These are phyloP conservation scores for Schwanniomyces pseudopolymorphus DNA, from an alignment of 805 yeast genomes.

Conservation along the genomic window DNA sequence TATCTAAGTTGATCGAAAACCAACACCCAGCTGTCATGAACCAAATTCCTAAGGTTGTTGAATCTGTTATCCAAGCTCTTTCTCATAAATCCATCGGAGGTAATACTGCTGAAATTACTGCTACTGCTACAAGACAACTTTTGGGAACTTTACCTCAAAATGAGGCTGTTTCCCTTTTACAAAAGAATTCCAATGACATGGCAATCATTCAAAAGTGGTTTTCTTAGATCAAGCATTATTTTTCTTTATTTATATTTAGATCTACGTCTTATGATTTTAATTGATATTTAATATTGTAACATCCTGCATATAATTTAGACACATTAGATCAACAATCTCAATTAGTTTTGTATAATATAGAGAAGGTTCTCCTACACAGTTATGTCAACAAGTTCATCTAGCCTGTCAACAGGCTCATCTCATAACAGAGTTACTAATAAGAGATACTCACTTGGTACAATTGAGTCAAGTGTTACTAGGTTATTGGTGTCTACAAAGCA, in stretches of 20 bases:
- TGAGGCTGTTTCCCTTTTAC: conserved; percentile 64
- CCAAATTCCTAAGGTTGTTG: conserved; percentile 64
- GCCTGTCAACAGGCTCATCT: too few relatives aligned
- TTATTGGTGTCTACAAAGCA: conserved; percentile 87
- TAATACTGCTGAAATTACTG: conserved; percentile 65
- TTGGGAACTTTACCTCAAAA: conserved; percentile 65
- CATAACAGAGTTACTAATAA: too few relatives aligned
- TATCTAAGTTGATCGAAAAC: conserved; percentile 67
- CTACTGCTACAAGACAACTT: conserved; percentile 60
- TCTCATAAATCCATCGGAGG: conserved; percentile 67
- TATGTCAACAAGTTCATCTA: too few relatives aligned
- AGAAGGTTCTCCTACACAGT: too few relatives aligned
- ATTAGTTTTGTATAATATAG: too few relatives aligned
- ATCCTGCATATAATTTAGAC: too few relatives aligned
- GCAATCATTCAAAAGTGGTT: conserved; percentile 64
- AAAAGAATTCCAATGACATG: conserved; percentile 60
- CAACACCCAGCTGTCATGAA: conserved; percentile 54
- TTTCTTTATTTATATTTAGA: conserved; percentile 1
- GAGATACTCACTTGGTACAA: conserved; percentile 42
- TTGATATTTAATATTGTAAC: too few relatives aligned
- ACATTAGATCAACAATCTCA: too few relatives aligned
- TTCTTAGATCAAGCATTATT: conserved; percentile 14
- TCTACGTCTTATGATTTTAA: not conserved
- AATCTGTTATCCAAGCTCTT: conserved; percentile 71
- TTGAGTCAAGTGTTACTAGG: conserved; percentile 76